phyloP scores from a whole-genome alignment of 1,284 basidiomycete genomes.

The Rhodotorula sp. region DNA sequence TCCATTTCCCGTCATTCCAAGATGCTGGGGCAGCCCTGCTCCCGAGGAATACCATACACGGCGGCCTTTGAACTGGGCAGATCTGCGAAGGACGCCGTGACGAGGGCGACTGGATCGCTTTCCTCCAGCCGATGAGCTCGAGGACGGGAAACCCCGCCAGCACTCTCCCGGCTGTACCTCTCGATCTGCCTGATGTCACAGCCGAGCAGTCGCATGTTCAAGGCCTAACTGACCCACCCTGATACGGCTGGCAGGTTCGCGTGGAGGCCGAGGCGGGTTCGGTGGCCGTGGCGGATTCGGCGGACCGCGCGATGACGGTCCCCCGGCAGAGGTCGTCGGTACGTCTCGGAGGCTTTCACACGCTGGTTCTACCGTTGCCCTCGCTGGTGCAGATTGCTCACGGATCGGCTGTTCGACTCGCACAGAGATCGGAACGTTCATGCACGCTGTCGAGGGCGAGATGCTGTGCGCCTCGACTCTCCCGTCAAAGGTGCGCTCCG shows the following conservation, averaged over 20 bases:
- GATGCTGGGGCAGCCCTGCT: too few species aligned
- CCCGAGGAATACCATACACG: too few species aligned
- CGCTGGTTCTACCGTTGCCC: too few species aligned
- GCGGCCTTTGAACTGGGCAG: too few species aligned
- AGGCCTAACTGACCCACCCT: constrained; percentile 2
- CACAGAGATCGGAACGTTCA: constrained; percentile 61
- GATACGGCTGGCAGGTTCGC: constrained; percentile 56
- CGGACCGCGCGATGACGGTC: constrained; percentile 46
- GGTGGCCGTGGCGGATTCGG: constrained; percentile 42
- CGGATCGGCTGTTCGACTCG: background rate
- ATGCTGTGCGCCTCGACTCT: constrained; percentile 90
- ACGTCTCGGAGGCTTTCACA: constrained; percentile 7
- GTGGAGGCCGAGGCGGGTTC: constrained; percentile 40
- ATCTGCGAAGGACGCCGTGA: background rate
- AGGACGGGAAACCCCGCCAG: background rate
- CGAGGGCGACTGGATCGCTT: background rate
- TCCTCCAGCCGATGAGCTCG: background rate
- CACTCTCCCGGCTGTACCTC: background rate
- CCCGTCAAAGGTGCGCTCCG: constrained; percentile 63
- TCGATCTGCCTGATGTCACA: too few species aligned
- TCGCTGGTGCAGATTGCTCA: background rate
- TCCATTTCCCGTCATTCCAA: background rate
- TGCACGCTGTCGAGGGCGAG: constrained; percentile 95
- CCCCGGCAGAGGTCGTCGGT: constrained; percentile 49
- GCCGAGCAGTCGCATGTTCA: background rate